Base-by-base conservation (phyloP, 208 protist genomes). In the Wallacemonas sp. region DNA sequence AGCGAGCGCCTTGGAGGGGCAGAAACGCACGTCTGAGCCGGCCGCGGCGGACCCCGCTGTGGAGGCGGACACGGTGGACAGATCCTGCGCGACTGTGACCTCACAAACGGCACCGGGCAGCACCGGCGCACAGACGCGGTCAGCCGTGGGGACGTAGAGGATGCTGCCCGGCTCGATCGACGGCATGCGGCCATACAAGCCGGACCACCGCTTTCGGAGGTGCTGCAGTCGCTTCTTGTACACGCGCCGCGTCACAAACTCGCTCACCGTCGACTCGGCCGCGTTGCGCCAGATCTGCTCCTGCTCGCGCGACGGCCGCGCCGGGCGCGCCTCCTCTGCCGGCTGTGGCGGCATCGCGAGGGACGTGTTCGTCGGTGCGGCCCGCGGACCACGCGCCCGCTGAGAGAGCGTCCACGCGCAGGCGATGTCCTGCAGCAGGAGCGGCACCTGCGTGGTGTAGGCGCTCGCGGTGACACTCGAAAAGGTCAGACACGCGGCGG, bases 361-460 rank as follows among this genome's bases (percentile, higher is more conserved):
- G n/a, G n/a, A n/a, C n/a, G n/a, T n/a, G n/a, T n/a, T n/a, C n/a
- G n/a, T n/a, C n/a, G n/a, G n/a, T n/a, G n/a, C n/a, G n/a, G n/a
- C n/a, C n/a, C n/a, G n/a, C n/a, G n/a, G n/a, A n/a, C n/a, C n/a
- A 23, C 44, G 44, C 6, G 14, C 44, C 19, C 44, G 44, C 8
- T n/a, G 44, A 6, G 49, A 27, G 62, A 70, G 27, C 43, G 65
- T 57, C 78, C 83, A 89, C 33, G 55, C 61, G 32, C 65, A 75
- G 5, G 69, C 76, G 1, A 85, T 41, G 26, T 89, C 83, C 27
- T 89, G 83, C 55, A 89, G 49, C 44, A 78, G 55, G 30, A 89
- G n/a, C 5, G 83, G 83, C 19, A 89, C 74, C 3, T 72, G 65
- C 1, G 72, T 71, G 6, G 61, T 55, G 61, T 83, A 85, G 24